Percentiles rank a stretch among this genome's conserved stretches.
Conservation (phyloP, 2,329 filamentous ascomycete species). For the Trichocomaceae sp. region DNA sequence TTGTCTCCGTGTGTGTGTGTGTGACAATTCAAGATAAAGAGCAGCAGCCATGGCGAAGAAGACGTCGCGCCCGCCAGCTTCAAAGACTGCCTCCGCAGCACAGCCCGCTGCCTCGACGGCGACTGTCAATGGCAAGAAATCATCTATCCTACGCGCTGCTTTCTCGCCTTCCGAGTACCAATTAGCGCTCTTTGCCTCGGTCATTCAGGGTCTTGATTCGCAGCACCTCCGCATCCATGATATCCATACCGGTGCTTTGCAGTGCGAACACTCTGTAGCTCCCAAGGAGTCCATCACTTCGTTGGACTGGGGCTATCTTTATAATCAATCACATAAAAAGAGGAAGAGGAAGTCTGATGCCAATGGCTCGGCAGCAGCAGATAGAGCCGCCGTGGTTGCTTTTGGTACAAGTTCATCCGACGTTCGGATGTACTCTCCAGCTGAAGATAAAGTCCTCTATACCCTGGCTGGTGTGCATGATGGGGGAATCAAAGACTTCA, state of each 20-base stretch:
- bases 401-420: constrained; percentile 45
- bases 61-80: constrained; percentile 34
- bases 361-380: constrained; percentile 32
- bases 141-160: constrained; percentile 44
- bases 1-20: constrained; percentile 5
- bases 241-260: constrained; percentile 43
- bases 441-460: constrained; percentile 42
- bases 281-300: constrained; percentile 44
- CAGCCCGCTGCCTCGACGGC: constrained; percentile 31
- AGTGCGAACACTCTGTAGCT: constrained; percentile 45
- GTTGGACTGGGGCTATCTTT: constrained; percentile 46
- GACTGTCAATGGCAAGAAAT: constrained; percentile 36
- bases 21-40: background rate
- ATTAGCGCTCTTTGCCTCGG: constrained; percentile 48
- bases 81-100: constrained; percentile 40
- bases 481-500: constrained; percentile 45
- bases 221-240: constrained; percentile 49
- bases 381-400: constrained; percentile 38
- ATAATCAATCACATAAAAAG: constrained; percentile 44
- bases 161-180: constrained; percentile 47
- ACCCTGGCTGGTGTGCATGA: constrained; percentile 42
- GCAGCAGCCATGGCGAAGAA: constrained; percentile 41
- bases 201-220: constrained; percentile 48
- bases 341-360: constrained; percentile 42
- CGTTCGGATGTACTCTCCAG: constrained; percentile 45